Base-by-base conservation (phyloP, 768 basidiomycete genomes). In the Serendipita vermifera region DNA sequence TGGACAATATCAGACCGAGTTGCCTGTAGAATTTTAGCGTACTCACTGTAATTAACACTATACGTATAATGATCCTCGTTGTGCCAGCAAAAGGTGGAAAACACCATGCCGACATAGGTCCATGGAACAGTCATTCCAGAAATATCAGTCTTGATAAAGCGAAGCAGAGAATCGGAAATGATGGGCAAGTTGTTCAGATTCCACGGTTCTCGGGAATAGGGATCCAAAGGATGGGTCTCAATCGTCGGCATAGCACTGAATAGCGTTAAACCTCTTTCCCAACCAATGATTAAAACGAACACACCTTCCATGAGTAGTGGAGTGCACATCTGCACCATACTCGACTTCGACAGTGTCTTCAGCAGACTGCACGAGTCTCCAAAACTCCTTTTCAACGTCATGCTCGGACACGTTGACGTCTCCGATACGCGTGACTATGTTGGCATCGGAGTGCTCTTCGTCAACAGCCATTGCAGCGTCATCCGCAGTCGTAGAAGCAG, bases 51-150 rank as follows among this genome's bases (percentile, higher is more conserved):
- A 68, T 93, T 91, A 65, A 97, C 81, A 68, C 88, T 92, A 68
- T 92, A 96, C 9, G 94, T 97, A 68, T 96, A 94, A 70, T 98
- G 94, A 70, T 98, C 94, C 80, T 91, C 93, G 65, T 99, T 99
- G 71, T 99, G 96, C 96, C 96, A 99, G 67, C 94, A 98, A 69
- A 99, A 99, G 2, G 96, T 94, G 13, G 93, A 94, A 68, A 99
- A 99, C 15, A 91, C 76, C 94, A 98, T 98, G 43, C 96, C 96
- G 59, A 98, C 90, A 68, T 99, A 99, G 33, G 89, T 96, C 93
- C 92, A 97, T 9, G 93, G 93, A 7, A 97, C 90, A 1, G 94
- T 98, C 94, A 99, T 99, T 13, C 96, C 96, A 55, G 93, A 97
- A 56, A 99, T 96, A 68, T 98, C 93, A 3, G 91, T 93, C 70